phyloP scores from a whole-genome alignment of 2,329 filamentous ascomycete species.

The Coniochaeta hoffmannii region DNA sequence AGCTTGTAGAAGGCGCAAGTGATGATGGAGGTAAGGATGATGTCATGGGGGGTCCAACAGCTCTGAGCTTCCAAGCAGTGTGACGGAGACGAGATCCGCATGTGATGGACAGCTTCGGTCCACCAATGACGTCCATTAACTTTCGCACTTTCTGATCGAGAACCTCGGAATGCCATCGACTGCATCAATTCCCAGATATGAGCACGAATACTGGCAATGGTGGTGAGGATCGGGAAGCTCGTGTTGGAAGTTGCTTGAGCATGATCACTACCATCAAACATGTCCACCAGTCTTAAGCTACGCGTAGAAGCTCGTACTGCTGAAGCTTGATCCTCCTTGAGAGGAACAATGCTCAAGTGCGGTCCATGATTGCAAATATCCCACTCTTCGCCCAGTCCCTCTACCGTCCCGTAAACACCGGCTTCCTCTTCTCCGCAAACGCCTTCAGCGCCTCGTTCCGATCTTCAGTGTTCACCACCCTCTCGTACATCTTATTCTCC shows the following conservation, averaged over 20 bases:
- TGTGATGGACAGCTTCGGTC: neutral
- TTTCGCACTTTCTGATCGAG: neutral
- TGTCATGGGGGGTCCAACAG: constrained; percentile 3
- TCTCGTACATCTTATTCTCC: constrained; percentile 83
- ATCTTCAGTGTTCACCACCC: constrained; percentile 78
- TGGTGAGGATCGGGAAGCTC: no score
- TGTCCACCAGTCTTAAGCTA: no score
- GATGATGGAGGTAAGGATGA: constrained; percentile 2
- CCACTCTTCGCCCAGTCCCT: constrained; percentile 24
- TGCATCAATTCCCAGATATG: neutral
- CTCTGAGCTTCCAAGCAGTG: neutral
- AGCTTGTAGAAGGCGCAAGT: neutral
- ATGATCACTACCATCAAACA: no score
- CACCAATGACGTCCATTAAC: neutral
- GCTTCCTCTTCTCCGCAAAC: constrained; percentile 61
- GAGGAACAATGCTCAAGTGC: no score
- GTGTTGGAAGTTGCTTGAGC: no score
- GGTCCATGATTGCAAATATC: neutral
- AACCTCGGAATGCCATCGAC: neutral
- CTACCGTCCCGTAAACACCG: constrained; percentile 42
- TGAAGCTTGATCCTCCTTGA: no score
- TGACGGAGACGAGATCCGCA: neutral
- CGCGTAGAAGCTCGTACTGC: no score
- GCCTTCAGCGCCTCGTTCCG: constrained; percentile 80
- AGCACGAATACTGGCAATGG: neutral